Evolutionary conservation across 768 basidiomycete species (phyloP), one percentile per base, ranked within the genome.

Genomic region (Pisolithus sp.): DNA sequence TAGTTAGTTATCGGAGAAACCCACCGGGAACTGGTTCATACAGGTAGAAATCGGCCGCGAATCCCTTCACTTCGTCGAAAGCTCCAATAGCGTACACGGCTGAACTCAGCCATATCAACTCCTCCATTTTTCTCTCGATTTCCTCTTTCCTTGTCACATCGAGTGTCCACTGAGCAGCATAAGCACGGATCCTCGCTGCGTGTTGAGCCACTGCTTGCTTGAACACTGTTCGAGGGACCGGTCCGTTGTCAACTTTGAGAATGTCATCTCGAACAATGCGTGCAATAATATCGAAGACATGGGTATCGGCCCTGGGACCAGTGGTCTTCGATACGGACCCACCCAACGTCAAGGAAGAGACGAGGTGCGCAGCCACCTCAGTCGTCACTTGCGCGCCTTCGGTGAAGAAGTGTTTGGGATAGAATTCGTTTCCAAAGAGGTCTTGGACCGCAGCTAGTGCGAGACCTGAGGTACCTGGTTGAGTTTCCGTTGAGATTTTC

Each of bases 41-140:
- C 83, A 72, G 48, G 70, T 79, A 76, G 64, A 87, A 86, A 30
- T 69, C 57, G 1, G 56, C 37, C 38, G 13, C 40, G 38, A 57
- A 53, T 50, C 86, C 80, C 0, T 75, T 77, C 21, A 74, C 71
- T 62, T 81, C 81, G 36, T 70, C 67, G 70, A 74, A 80, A 4
- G 80, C 83, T 5, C 74, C 76, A 18, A 81, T 67, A 2, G 74
- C 80, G 53, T 82, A 88, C 20, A 83, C 56, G 18, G 85, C 52
- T 0, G 68, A 68, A 40, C 70, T 74, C 17, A 76, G 64, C 80
- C 83, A 89, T 6, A 69, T 59, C 4, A 89, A 56, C 57, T 89
- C 85, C 56, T 83, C 81, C 21, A 83, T 71, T 63, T 85, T 87
- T 17, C 69, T 62, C n/a, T 73, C 70, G 5, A 81, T 57, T 55